Percentiles rank a stretch among this genome's conserved stretches.
These are phyloP conservation scores for Epichloe brachyelytri DNA, from an alignment of 2,329 filamentous ascomycete species.

Conservation along the genomic window DNA sequence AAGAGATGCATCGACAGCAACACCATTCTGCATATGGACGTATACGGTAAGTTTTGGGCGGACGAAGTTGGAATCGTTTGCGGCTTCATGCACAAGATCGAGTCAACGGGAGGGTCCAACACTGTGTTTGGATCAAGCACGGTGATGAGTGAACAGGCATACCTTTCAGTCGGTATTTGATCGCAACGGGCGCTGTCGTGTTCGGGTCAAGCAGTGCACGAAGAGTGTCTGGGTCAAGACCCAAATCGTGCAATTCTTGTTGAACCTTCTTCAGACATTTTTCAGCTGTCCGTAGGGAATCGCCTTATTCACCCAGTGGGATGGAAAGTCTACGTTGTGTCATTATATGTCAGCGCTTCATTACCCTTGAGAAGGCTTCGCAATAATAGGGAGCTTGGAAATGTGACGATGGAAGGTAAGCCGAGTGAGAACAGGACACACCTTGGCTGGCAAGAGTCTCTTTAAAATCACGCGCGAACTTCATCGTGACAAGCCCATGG, in stretches of 20 bases:
- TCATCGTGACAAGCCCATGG: constrained; percentile 42
- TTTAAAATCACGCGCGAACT: constrained; percentile 72
- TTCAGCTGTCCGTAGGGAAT: constrained; percentile 79
- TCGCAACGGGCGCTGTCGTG: constrained; percentile 30
- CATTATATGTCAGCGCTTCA: neutral
- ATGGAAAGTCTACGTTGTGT: constrained; percentile 47
- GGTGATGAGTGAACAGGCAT: constrained; percentile 5
- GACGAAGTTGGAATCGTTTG: constrained; percentile 33
- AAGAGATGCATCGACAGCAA: constrained; percentile 54
- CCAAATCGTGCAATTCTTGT: constrained; percentile 54
- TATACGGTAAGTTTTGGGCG: constrained; percentile 59
- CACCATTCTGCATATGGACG: constrained; percentile 52
- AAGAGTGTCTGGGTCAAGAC: constrained; percentile 59
- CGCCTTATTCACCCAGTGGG: constrained; percentile 58
- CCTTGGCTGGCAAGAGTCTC: constrained; percentile 52
- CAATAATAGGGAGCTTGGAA: neutral
- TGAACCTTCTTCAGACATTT: constrained; percentile 78
- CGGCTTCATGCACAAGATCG: constrained; percentile 13
- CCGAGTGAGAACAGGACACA: constrained; percentile 11
- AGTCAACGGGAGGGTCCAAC: neutral
- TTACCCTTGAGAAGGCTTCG: neutral
- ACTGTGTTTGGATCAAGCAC: neutral
- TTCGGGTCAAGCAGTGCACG: constrained; percentile 46
- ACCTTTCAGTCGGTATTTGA: constrained; percentile 45
- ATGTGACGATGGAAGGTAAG: neutral